Conservation (phyloP, 108 stramenopile genomes). For the Nitzschia inconspicua region DNA sequence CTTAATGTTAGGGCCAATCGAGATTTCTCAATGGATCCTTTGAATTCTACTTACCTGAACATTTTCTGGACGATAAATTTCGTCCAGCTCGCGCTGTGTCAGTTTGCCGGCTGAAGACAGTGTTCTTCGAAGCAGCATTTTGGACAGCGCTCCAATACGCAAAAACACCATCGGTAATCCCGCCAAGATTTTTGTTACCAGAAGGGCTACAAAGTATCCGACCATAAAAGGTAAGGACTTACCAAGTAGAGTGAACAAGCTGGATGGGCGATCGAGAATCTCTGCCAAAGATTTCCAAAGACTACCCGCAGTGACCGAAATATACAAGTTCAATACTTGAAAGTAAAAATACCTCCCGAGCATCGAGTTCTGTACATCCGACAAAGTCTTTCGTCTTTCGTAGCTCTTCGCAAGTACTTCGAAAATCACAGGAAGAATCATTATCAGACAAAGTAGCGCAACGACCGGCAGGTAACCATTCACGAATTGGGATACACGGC, state of each 20-base stretch:
- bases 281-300: constrained; percentile 67
- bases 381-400: constrained; percentile 73
- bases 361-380: constrained; percentile 81
- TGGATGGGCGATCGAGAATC: constrained; percentile 78
- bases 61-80: constrained; percentile 44
- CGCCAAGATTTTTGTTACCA: constrained; percentile 86
- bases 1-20: background rate
- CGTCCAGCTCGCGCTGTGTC: constrained; percentile 75
- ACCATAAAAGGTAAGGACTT: constrained; percentile 74
- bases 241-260: constrained; percentile 66
- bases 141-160: constrained; percentile 58
- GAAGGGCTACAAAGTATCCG: constrained; percentile 81
- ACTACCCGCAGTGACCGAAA: constrained; percentile 86
- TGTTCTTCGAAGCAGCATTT: constrained; percentile 54
- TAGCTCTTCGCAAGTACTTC: constrained; percentile 69
- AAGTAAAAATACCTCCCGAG: constrained; percentile 87
- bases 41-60: constrained; percentile 10
- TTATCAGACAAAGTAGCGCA: constrained; percentile 67
- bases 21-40: background rate
- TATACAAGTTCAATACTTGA: constrained; percentile 85
- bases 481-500: constrained; percentile 61
- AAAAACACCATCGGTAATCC: constrained; percentile 82
- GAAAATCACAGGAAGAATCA: constrained; percentile 76
- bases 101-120: constrained; percentile 60
- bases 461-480: constrained; percentile 92